Conservation (phyloP, 495 filamentous ascomycete genomes). For the Lepraria neglecta region DNA sequence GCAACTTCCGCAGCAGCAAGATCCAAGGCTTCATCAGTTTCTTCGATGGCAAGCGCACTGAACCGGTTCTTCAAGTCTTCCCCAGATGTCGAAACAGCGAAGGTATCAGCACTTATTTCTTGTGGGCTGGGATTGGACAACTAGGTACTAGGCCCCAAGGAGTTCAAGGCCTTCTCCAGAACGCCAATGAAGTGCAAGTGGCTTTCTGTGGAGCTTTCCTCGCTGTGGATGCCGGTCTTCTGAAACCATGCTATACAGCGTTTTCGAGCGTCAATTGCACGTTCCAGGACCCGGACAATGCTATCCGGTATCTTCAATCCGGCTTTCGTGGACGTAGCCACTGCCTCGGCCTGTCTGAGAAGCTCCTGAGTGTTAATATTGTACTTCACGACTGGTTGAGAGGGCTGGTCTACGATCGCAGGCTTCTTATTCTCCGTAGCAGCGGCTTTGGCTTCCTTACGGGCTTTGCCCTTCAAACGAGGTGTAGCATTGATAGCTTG, state of each 20-base stretch:
- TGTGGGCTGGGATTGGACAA: not conserved
- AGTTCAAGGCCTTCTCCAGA: constrained; percentile 15
- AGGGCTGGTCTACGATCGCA: not conserved
- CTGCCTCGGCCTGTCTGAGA: constrained; percentile 20
- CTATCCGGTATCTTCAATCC: constrained; percentile 14
- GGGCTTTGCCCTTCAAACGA: constrained; percentile 17
- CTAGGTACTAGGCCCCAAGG: constrained; percentile 10
- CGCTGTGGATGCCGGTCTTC: constrained; percentile 11
- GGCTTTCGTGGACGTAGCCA: constrained; percentile 1
- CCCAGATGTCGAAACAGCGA: not conserved
- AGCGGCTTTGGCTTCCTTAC: constrained; percentile 17
- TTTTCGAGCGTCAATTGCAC: constrained; percentile 20
- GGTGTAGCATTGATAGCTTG: not conserved
- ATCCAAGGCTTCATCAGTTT: constrained; percentile 19
- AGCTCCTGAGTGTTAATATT: constrained; percentile 17
- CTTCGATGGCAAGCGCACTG: not conserved
- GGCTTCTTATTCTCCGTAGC: constrained; percentile 7
- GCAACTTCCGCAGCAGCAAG: constrained; percentile 14
- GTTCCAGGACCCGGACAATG: constrained; percentile 15
- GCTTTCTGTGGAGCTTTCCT: constrained; percentile 8
- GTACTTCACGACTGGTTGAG: constrained; percentile 14
- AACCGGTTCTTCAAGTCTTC: constrained; percentile 16
- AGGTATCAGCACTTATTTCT: not conserved
- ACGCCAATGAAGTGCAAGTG: constrained; percentile 16
- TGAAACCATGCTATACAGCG: constrained; percentile 22